Evolutionary conservation across 2,329 filamentous ascomycete genomes (phyloP), one percentile per base, ranked within the genome.

Genomic region (Lanzia echinophila): DNA sequence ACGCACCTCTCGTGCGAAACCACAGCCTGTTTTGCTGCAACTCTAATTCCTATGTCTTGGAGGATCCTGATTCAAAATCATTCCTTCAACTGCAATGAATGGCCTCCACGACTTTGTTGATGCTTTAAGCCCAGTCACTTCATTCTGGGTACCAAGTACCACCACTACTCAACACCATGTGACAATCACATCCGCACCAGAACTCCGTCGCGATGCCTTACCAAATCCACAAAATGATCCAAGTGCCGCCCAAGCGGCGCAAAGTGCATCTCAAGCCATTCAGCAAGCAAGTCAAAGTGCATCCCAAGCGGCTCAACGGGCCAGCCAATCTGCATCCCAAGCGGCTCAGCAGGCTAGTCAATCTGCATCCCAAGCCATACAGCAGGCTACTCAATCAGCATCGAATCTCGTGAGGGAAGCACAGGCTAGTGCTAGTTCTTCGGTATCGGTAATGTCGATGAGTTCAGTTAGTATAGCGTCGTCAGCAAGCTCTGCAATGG

Each of bases 381-480:
- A 56, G 46, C 57, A 56, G 53, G 64, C 62, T 6, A 59, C 53
- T 7, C 56, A 34, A 46, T 58, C 56, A 3, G 64, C 63, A 10
- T 62, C 60, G 2, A 55, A 64, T 49, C 57, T 57, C 12, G 45
- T 56, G 11, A 53, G 53, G 12, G 52, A 60, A 48, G 61, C 60
- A 6, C 48, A 59, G 20, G 51, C 56, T 12, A 57, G 47, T 17
- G 60, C 58, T 22, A 57, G 56, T 17, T 56, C 64, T 49, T 63
- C 62, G 6, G 62, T 66, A 24, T 54, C 60, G 10, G 56, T 56
- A n/a, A 61, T 60, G 6, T 62, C 60, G 6, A 57, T 60, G 56
- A 65, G 59, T 51, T 59, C 60, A 6, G 47, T 60, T 5, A 58
- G 58, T 34, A 60, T 60, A 6, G 33, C 58, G 20, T 59, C 58